Evolutionary conservation across 2,329 filamentous ascomycete species (phyloP).

Genomic region (Hypoxylon sp.): DNA sequence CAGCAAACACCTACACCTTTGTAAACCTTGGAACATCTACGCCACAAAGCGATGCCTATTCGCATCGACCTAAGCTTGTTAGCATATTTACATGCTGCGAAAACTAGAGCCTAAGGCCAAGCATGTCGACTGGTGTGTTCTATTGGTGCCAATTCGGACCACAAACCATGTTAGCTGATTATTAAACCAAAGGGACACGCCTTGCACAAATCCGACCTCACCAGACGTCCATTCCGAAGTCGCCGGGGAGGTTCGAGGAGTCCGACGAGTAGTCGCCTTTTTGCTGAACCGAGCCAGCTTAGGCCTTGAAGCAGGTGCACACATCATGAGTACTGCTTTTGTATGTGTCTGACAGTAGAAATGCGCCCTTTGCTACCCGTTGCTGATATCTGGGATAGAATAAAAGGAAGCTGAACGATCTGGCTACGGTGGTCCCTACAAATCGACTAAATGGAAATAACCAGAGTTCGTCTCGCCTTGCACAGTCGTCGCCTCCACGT

Average conservation of each 20-base stretch:
- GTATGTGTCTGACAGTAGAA: constrained; percentile 22
- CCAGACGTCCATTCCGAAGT: constrained; percentile 42
- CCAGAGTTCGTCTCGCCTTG: constrained; percentile 22
- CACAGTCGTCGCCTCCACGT: constrained; percentile 21
- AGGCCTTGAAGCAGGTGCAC: constrained; percentile 16
- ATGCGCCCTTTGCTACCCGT: background rate
- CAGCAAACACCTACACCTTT: constrained; percentile 18
- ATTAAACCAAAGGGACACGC: constrained; percentile 29
- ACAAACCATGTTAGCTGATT: constrained; percentile 20
- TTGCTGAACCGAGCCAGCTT: constrained; percentile 17
- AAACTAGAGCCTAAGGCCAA: constrained; percentile 38
- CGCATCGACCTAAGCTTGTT: constrained; percentile 19
- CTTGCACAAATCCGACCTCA: constrained; percentile 36
- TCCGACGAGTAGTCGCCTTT: constrained; percentile 13
- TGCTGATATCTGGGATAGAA: constrained; percentile 25
- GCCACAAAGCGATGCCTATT: constrained; percentile 43
- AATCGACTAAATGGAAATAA: constrained; percentile 47
- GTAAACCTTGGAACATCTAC: constrained; percentile 15
- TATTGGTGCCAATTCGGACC: background rate
- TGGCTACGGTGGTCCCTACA: constrained; percentile 40
- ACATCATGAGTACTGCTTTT: constrained; percentile 39
- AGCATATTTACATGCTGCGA: constrained; percentile 35
- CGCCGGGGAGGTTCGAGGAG: constrained; percentile 42
- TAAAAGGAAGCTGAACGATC: constrained; percentile 13
- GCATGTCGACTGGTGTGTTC: constrained; percentile 47